These are phyloP conservation scores for Umbelopsis ramanniana DNA, from an alignment of 192 early-diverging fungal species.

Conservation along the genomic window DNA sequence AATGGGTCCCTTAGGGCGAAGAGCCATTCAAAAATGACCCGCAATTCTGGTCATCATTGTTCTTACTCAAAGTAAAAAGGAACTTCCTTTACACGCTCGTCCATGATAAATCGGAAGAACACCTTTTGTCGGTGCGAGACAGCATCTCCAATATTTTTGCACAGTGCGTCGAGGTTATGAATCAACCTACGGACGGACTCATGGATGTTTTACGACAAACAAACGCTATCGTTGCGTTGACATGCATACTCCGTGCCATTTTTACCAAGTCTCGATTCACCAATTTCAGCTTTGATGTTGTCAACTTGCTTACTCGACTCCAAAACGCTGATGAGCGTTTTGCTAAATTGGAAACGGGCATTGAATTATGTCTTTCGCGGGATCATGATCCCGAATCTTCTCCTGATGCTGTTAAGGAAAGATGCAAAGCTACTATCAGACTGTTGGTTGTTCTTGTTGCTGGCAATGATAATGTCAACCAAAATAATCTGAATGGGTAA, in stretches of 20 bases:
- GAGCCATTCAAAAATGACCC: slow-evolving; percentile 48
- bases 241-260: slow-evolving; percentile 46
- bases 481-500: slow-evolving; percentile 60
- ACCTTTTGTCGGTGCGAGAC: slow-evolving; percentile 44
- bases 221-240: slow-evolving; percentile 37
- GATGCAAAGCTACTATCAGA: slow-evolving; percentile 36
- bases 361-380: slow-evolving; percentile 3
- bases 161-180: slow-evolving; percentile 49
- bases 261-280: slow-evolving; percentile 57
- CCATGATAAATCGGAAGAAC: slow-evolving; percentile 47
- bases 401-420: slow-evolving; percentile 8
- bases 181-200: neutral
- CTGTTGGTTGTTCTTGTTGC: slow-evolving; percentile 48
- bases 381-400: slow-evolving; percentile 24
- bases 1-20: slow-evolving; percentile 43
- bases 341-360: slow-evolving; percentile 11
- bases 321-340: slow-evolving; percentile 39
- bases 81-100: slow-evolving; percentile 42
- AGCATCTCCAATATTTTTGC: slow-evolving; percentile 48
- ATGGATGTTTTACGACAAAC: slow-evolving; percentile 29
- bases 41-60: slow-evolving; percentile 52
- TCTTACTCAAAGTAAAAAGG: slow-evolving; percentile 51
- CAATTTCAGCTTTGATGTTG: slow-evolving; percentile 60
- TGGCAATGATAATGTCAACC: slow-evolving; percentile 62
- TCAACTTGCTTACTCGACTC: slow-evolving; percentile 49